Conservation (phyloP, 768 basidiomycete species). For the Amanita exitialis region DNA sequence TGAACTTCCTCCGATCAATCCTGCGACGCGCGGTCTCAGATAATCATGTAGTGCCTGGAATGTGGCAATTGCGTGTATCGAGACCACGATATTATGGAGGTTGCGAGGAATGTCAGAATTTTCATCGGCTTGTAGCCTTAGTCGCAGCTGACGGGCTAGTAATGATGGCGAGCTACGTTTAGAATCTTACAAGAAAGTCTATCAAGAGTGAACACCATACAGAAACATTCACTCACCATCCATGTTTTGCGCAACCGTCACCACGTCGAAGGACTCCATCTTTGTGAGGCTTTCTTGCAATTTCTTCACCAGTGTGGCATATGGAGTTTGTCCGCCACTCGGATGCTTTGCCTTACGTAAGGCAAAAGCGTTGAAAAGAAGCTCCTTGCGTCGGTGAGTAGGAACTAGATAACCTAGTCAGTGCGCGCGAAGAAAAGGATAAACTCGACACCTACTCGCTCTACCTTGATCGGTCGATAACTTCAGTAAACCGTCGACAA, state of each 20-base stretch:
- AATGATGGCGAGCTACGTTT: conserved; percentile 86
- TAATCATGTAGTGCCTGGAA: conserved; percentile 97
- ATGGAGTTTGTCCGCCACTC: conserved; percentile 40
- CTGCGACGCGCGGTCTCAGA: conserved; percentile 81
- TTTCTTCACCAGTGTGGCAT: conserved; percentile 84
- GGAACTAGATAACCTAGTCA: conserved; percentile 34
- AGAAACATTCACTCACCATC: conserved; percentile 47
- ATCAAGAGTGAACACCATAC: background rate
- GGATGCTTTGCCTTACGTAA: conserved; percentile 36
- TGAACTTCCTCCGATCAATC: conserved; percentile 49
- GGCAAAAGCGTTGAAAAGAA: conserved; percentile 74
- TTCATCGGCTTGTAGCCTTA: conserved; percentile 84
- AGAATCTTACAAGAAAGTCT: conserved; percentile 44
- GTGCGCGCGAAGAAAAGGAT: conserved; percentile 1
- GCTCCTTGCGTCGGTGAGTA: conserved; percentile 55
- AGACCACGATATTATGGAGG: conserved; percentile 86
- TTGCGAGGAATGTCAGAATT: conserved; percentile 82
- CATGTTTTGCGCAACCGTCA: conserved; percentile 72
- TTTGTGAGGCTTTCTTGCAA: conserved; percentile 91
- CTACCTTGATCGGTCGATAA: conserved; percentile 68
- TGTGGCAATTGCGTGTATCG: conserved; percentile 96
- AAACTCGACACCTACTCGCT: conserved; percentile 30
- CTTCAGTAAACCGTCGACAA: conserved; percentile 77
- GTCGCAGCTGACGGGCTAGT: conserved; percentile 85
- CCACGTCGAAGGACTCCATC: conserved; percentile 94